phyloP scores from a whole-genome alignment of 805 yeast genomes.

The Candida gorgasii region DNA sequence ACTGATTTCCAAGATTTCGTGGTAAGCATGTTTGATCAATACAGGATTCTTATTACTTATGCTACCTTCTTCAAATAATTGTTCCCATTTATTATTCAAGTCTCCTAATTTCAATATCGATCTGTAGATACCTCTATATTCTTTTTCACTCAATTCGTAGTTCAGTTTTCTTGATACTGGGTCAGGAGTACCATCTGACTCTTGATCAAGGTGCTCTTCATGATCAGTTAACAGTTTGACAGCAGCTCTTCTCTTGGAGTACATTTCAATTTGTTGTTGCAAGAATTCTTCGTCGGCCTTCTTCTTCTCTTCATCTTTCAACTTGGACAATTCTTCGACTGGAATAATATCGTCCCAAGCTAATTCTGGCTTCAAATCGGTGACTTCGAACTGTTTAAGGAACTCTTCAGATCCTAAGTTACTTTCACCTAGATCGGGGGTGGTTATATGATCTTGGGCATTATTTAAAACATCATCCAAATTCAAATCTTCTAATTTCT shows the following conservation, averaged over 20 bases:
- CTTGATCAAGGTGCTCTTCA: slow-evolving; percentile 34
- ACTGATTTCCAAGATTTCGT: slow-evolving; percentile 68
- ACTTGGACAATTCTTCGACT: slow-evolving; percentile 81
- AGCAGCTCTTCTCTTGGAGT: slow-evolving; percentile 76
- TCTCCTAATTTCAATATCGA: slow-evolving; percentile 84
- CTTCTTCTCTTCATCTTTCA: slow-evolving; percentile 89
- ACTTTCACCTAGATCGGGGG: slow-evolving; percentile 97
- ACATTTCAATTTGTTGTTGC: slow-evolving; percentile 87
- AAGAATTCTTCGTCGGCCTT: slow-evolving; percentile 82
- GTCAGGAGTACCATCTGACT: slow-evolving; percentile 40
- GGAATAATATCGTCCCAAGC: slow-evolving; percentile 99
- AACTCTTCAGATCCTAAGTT: slow-evolving; percentile 98
- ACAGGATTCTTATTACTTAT: slow-evolving; percentile 83
- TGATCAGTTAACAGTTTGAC: slow-evolving; percentile 52
- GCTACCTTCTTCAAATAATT: slow-evolving; percentile 85
- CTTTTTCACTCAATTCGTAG: slow-evolving; percentile 74
- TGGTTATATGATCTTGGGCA: slow-evolving; percentile 95
- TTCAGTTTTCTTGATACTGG: slow-evolving; percentile 25
- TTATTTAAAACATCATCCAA: slow-evolving; percentile 93
- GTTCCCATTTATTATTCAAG: slow-evolving; percentile 74
- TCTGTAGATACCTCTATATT: slow-evolving; percentile 80
- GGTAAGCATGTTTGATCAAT: slow-evolving; percentile 69
- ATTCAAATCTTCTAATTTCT: slow-evolving; percentile 91
- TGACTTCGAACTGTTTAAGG: slow-evolving; percentile 94
- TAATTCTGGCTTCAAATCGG: slow-evolving; percentile 97